Evolutionary conservation across 2,329 filamentous ascomycete genomes (phyloP).

Genomic region (Cryoendolithus antarcticus): DNA sequence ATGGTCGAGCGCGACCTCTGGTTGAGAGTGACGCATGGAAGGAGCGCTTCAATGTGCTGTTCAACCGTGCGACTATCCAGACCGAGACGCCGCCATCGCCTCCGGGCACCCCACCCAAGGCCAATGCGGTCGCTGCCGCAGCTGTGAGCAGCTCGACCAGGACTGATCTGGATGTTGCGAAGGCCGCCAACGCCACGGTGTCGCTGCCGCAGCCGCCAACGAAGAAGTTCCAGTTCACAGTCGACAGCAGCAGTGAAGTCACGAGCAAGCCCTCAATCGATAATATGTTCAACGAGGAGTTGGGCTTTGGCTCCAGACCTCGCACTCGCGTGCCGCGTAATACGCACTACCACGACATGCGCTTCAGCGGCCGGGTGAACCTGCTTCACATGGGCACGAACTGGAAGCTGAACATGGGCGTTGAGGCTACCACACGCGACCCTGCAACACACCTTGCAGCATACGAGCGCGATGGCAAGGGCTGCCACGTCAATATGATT

Average conservation of each 20-base stretch:
- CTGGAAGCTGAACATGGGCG: constrained; percentile 12
- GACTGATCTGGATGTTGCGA: constrained; percentile 48
- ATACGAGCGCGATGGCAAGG: constrained; percentile 10
- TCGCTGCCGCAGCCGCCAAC: constrained; percentile 43
- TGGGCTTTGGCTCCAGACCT: constrained; percentile 36
- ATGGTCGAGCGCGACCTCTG: constrained; percentile 25
- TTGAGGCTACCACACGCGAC: constrained; percentile 5
- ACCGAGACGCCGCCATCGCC: constrained; percentile 25
- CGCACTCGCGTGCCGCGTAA: constrained; percentile 19
- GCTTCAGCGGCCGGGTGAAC: no score
- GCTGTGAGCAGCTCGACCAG: constrained; percentile 54
- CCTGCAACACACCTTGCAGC: constrained; percentile 2
- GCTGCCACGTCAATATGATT: constrained; percentile 16
- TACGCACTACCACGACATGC: constrained; percentile 9
- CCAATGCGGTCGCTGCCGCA: constrained; percentile 36
- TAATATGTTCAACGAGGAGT: constrained; percentile 30
- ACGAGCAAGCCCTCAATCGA: constrained; percentile 30
- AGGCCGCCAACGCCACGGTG: constrained; percentile 50
- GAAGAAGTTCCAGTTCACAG: constrained; percentile 8
- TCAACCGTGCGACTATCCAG: constrained; percentile 47
- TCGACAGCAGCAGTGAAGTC: constrained; percentile 23
- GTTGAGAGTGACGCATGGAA: constrained; percentile 54
- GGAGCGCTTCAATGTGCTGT: constrained; percentile 67
- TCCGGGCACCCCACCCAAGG: constrained; percentile 27
- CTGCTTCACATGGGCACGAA: neutral